phyloP scores from a whole-genome alignment of 176 grass and related monocot genomes.

The Lolium rigidum region DNA sequence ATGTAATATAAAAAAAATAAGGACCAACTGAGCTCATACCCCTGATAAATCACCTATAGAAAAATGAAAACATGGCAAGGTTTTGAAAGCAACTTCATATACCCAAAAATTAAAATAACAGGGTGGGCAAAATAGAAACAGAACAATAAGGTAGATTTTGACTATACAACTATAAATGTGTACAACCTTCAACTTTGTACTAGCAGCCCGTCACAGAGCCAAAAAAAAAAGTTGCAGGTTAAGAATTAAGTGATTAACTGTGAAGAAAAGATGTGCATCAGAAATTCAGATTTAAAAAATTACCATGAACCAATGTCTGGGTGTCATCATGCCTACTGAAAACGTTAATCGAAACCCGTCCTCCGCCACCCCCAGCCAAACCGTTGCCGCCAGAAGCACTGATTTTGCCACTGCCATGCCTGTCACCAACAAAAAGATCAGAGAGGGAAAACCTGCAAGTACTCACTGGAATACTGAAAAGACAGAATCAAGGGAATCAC shows the following conservation, averaged over 20 bases:
- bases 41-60: conserved; percentile 1
- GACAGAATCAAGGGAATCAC: not conserved
- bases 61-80: not conserved
- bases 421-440: conserved; percentile 53
- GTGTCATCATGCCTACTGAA: conserved; percentile 96
- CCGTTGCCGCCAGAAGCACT: conserved; percentile 94
- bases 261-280: conserved; percentile 15
- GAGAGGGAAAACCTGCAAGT: conserved; percentile 31
- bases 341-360: conserved; percentile 89
- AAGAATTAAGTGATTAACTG: not conserved
- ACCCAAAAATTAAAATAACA: conserved; percentile 8
- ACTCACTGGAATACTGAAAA: conserved; percentile 25
- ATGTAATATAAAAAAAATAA: conserved; percentile 7
- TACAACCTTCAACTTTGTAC: not conserved
- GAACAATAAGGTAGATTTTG: conserved; percentile 12
- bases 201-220: not conserved
- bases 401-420: conserved; percentile 93
- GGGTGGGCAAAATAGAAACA: not conserved
- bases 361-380: conserved; percentile 94
- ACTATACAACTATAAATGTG: not conserved
- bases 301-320: conserved; percentile 86
- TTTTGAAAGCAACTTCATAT: conserved; percentile 30
- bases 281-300: conserved; percentile 35
- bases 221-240: not conserved
- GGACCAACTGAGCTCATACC: not conserved